phyloP scores from a whole-genome alignment of 192 early-diverging fungal genomes.

The Gaertneriomyces sp. region DNA sequence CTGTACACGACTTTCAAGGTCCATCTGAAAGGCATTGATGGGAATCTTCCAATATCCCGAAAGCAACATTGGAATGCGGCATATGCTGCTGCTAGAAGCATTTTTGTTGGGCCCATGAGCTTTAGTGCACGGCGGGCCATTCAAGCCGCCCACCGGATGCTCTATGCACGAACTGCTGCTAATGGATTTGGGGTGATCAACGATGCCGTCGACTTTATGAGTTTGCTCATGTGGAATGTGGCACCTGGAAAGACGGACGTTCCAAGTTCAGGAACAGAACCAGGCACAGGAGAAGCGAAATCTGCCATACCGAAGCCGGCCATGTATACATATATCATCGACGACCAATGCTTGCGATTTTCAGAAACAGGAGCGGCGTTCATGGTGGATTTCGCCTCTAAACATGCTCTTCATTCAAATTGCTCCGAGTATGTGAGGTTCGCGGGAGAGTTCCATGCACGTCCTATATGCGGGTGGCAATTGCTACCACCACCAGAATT shows the following conservation, averaged over 20 bases:
- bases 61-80: constrained; percentile 19
- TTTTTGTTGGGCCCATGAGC: constrained; percentile 15
- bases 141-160: constrained; percentile 13
- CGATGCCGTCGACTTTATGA: constrained; percentile 1
- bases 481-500: background rate
- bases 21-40: constrained; percentile 9
- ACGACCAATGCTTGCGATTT: constrained; percentile 14
- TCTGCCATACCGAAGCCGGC: constrained; percentile 13
- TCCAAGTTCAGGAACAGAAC: background rate
- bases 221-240: constrained; percentile 4
- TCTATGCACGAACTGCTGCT: constrained; percentile 11
- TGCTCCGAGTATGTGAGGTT: constrained; percentile 21
- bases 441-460: constrained; percentile 24
- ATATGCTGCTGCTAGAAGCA: constrained; percentile 14
- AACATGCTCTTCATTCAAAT: constrained; percentile 21
- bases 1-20: constrained; percentile 21
- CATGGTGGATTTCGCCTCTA: constrained; percentile 18
- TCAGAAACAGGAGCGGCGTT: constrained; percentile 21
- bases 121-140: constrained; percentile 3
- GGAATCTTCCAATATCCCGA: background rate
- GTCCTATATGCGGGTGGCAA: constrained; percentile 15
- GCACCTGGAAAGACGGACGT: background rate
- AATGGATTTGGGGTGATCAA: constrained; percentile 8
- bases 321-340: constrained; percentile 27
- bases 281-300: background rate